Evolutionary conservation across 2,329 filamentous ascomycete genomes (phyloP), one percentile per base, ranked within the genome.

Genomic region (Chalara sp.): DNA sequence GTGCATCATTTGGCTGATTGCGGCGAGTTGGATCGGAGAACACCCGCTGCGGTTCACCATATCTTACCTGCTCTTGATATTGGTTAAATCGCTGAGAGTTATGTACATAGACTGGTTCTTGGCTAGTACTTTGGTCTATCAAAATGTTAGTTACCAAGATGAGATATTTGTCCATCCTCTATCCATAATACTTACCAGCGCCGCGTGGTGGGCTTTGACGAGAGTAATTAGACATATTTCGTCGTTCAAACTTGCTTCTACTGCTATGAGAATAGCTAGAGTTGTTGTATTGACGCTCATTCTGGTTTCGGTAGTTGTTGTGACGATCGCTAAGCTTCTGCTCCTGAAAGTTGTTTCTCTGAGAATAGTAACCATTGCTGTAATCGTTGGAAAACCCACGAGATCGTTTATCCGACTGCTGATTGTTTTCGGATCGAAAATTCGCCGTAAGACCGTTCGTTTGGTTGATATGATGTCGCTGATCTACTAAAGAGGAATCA

Each of bases 71-170:
- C 35, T 8, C 43, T 31, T n/a, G 12, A 31, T 40, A n/a, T 7
- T 41, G 42, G 6, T 31, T 33, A 21, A 29, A 11, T 4, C 28
- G 49, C 33, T 52, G 49, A 5, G 46, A 13, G 29, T 50, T 53
- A 13, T 39, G 50, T 6, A 55, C 32, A 32, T 55, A 55, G 11
- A 55, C 44, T 12, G 50, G 53, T 7, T 47, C 29, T n/a, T 21
- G 37, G 33, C 7, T 41, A 46, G 30, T 21, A 45, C n/a, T 37
- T 37, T 37, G 35, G n/a, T n/a, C 35, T 37, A 37, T 8, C n/a
- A 29, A 13, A 4, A 7, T 41, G 44, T 32, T 39, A 45, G 21
- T 49, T 21, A 21, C 21, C 21, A 21, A 21, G 21, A 21, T 21
- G 8, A n/a, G 48, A 21, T 7, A 31, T 32, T 30, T 10, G 5